Evolutionary conservation across 1,139 yeast species (phyloP), one percentile per base, ranked within the genome.

Genomic region (Debaryomyces subglobosus): DNA sequence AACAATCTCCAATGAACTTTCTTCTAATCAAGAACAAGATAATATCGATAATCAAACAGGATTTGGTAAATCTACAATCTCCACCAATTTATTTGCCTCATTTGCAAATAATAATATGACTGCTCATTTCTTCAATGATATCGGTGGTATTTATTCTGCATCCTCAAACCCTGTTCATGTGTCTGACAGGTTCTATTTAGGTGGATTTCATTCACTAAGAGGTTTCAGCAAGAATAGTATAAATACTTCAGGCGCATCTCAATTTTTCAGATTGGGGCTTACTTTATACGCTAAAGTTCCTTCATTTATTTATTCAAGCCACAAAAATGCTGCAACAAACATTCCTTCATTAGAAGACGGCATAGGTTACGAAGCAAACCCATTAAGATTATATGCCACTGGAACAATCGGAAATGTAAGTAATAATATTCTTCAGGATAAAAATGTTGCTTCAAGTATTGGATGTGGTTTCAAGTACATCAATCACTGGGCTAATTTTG

Each of bases 131-230:
- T 54, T 62, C 13, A 60, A 67, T 15, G 68, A 69, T 34, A 53
- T 68, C 24, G 85, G 85, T 15, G 64, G 68, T 12, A 63, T 70
- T 38, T 59, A 59, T 50, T 57, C 64, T n/a, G 62, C 63, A 10
- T 47, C 54, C n/a, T 49, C 54, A 5, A 53, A 53, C 27, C 47
- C 57, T 3, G 68, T 80, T 20, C 82, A 77, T 51, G 58, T 65
- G 5, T 61, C 74, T 10, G 86, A 81, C 56, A 71, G 74, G 50
- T 81, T 79, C 55, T 80, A 78, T 56, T 66, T 79, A 48, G 81
- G 82, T 9, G 82, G 81, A 0, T 58, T 57, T 45, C 58, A 65
- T 38, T 63, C 72, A 1, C 70, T 77, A 54, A 61, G 61, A 45
- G 81, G 81, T 0, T 76, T 73, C 51, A 53, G 66, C 9, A 68